Evolutionary conservation across 805 yeast genomes (phyloP), one percentile per base, ranked within the genome.

Genomic region (Clavispora phyllophila): DNA sequence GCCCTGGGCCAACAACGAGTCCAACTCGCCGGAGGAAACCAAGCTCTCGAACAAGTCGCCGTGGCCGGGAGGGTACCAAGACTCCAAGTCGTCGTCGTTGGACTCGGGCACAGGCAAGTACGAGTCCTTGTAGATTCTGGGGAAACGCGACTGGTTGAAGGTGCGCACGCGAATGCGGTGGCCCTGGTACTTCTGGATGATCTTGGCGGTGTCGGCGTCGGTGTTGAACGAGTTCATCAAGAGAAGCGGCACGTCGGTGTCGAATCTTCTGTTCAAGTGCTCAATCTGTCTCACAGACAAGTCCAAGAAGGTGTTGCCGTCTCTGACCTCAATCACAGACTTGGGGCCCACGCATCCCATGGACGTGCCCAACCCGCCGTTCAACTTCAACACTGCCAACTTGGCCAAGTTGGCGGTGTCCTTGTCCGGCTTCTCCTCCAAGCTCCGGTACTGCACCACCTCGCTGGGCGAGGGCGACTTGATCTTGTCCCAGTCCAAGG

Each of bases 291-390:
- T 86, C 35, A 93, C 99, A 37, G 96, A 77, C 55, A 93, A 78
- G 66, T 93, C 99, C 63, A 93, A 76, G 66, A 93, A 93, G 33
- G 97, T 86, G 77, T 93, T 95, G 48, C 98, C 98, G 57, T 93
- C 99, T 68, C 99, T 86, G 38, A 93, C 99, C 73, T 93, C 99
- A 62, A 93, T 93, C 53, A 93, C 95, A 22, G 96, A 87, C 69
- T 90, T 90, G 51, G 99, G 99, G 45, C 99, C 99, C 49, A 93
- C 97, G 73, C 99, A 93, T 45, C 99, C 99, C 99, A 93, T 93
- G 9, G 98, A 91, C 17, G 99, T 93, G 62, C 99, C 99, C 55
- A 93, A 76, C 34, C 99, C 99, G 75, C 99, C 99, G 63, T 93
- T 93, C 64, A 93, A 78, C 72, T 93, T 93, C 66, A 93, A 76